phyloP scores from a whole-genome alignment of 2,329 filamentous ascomycete species.

The Colletotrichum gigasporum region DNA sequence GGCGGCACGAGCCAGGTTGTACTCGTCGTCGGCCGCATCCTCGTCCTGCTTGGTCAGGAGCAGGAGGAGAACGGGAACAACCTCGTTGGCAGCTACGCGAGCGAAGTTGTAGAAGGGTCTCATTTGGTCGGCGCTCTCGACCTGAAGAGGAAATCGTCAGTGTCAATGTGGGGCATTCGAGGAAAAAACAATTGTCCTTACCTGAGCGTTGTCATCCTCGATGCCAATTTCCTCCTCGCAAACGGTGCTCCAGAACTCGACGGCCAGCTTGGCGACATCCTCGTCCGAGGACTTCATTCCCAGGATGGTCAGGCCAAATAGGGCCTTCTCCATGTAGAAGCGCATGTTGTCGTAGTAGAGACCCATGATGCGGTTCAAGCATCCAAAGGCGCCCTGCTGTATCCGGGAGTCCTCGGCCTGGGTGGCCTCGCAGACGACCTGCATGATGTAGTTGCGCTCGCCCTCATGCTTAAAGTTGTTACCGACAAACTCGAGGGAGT shows the following conservation, averaged over 20 bases:
- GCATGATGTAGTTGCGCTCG: constrained; percentile 99
- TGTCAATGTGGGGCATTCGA: constrained; percentile 26
- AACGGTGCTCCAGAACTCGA: constrained; percentile 99
- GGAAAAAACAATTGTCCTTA: constrained; percentile 45
- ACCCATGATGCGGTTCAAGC: constrained; percentile 97
- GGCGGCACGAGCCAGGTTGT: constrained; percentile 93
- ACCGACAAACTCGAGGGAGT: constrained; percentile 96
- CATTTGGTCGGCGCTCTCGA: constrained; percentile 83
- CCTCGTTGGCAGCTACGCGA: constrained; percentile 89
- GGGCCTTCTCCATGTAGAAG: constrained; percentile 99
- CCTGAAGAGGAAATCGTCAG: constrained; percentile 42
- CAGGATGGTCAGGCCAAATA: constrained; percentile 96
- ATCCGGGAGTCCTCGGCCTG: constrained; percentile 91
- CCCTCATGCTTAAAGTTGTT: constrained; percentile 99
- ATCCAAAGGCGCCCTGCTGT: constrained; percentile 95
- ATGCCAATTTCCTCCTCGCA: constrained; percentile 99
- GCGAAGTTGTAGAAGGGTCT: constrained; percentile 97
- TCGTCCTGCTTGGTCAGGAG: constrained; percentile 97
- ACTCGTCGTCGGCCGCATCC: constrained; percentile 95
- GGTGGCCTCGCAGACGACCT: constrained; percentile 98
- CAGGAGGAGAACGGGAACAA: constrained; percentile 88
- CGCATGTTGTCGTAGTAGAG: constrained; percentile 99
- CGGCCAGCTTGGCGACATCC: constrained; percentile 96
- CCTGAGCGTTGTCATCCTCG: constrained; percentile 92
- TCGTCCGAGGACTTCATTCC: constrained; percentile 99